Evolutionary conservation across 345 rosid genomes (phyloP).

Genomic region (Arabis alpina): DNA sequence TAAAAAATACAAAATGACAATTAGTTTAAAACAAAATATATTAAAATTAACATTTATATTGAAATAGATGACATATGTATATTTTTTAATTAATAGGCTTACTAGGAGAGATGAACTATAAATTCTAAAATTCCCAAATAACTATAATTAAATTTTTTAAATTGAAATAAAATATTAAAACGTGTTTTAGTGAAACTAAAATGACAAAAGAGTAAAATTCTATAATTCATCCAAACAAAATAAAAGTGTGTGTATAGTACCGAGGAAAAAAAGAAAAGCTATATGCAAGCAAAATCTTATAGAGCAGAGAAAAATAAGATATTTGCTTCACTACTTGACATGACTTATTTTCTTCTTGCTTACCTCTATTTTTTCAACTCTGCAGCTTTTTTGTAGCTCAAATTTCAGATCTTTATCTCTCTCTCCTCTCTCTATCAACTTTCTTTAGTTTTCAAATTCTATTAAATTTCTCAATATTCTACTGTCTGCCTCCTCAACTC

Average conservation of each 20-base stretch:
- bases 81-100: too few species aligned
- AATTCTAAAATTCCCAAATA: too few species aligned
- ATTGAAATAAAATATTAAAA: too few species aligned
- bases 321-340: slow-evolving; percentile 23
- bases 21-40: too few species aligned
- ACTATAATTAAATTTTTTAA: too few species aligned
- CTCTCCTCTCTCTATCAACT: slow-evolving; percentile 35
- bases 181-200: too few species aligned
- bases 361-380: slow-evolving; percentile 37
- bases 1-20: too few species aligned
- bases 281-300: slow-evolving; percentile 37
- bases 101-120: too few species aligned
- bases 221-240: not conserved
- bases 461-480: slow-evolving; percentile 29
- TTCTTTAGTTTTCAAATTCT: slow-evolving; percentile 31
- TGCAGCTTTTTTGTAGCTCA: slow-evolving; percentile 46
- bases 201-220: too few species aligned
- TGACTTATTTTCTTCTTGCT: slow-evolving; percentile 8
- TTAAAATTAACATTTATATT: too few species aligned
- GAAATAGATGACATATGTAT: too few species aligned
- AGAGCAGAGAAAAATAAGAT: slow-evolving; percentile 33
- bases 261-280: slow-evolving; percentile 20
- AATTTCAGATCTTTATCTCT: slow-evolving; percentile 37
- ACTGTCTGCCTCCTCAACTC: slow-evolving; percentile 43
- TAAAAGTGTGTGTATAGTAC: slow-evolving; percentile 23